Evolutionary conservation across 257 asterid genomes (phyloP), one percentile per base, ranked within the genome.

Genomic region (Solanum stenotomum): DNA sequence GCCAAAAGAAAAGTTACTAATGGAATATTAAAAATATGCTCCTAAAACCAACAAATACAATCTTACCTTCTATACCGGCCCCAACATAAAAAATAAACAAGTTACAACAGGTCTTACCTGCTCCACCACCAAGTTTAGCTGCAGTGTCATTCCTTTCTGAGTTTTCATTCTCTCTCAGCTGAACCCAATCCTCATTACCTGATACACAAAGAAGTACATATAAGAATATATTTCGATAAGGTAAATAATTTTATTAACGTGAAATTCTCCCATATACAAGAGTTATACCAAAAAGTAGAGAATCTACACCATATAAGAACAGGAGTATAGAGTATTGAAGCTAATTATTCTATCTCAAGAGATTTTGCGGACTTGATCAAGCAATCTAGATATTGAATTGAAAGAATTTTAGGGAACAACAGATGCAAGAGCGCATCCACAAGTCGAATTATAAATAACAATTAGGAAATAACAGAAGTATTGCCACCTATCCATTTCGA

Each of bases 181-280:
- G 91, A 74, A 83, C 88, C 40, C 61, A 27, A 52, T 90, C 93
- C 38, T 92, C 92, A 86, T 92, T 86, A 77, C 92, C 94, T 91
- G 75, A 87, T 85, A 81, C 34, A 75, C 71, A 86, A 72, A 88
- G 29, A 59, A 59, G 18, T 42, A 52, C 81, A 87, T 86, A 79
- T 3, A 76, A 38, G 82, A 74, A 74, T 74, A 34, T 74, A 18
- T 74, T 74, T 35, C 6, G 49, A 20, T 10, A 74, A 74, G 82
- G 82, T 74, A 74, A 18, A 74, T 10, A 74, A 34, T 20, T 34
- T 74, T 74, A 72, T 72, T 18, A 18, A 74, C 1, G 9, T 74
- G 81, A 34, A 74, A 74, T 34, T n/a, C 49, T 74, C 5, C 82
- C 29, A 9, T 74, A 33, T 34, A 74, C 46, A 74, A 74, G 18